Percentiles rank a stretch among this genome's conserved stretches.
phyloP scores from a whole-genome alignment of 805 yeast genomes.

The Alloascoidea hylecoeti region DNA sequence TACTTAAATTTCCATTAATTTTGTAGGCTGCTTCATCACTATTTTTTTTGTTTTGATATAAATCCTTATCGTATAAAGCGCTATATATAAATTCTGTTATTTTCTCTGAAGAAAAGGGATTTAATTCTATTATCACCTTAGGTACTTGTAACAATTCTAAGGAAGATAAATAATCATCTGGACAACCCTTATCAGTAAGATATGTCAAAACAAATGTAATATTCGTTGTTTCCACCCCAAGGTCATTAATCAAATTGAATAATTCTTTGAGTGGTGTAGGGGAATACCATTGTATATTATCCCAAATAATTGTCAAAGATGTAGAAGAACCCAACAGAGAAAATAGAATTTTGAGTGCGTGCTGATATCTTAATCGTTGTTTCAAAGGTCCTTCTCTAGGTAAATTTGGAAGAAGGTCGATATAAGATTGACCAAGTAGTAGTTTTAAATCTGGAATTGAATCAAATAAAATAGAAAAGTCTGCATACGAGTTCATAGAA shows the following conservation, averaged over 20 bases:
- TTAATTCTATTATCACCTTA: too few relatives aligned
- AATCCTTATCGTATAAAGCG: conserved; percentile 8
- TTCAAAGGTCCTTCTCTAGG: conserved; percentile 14
- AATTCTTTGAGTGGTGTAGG: conserved; percentile 14
- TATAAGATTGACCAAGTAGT: conserved; percentile 27
- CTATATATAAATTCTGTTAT: conserved; percentile 5
- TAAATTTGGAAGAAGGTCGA: conserved; percentile 12
- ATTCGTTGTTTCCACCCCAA: conserved; percentile 11
- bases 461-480: conserved; percentile 23
- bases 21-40: conserved; percentile 8
- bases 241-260: conserved; percentile 14
- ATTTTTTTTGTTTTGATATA: conserved; percentile 11
- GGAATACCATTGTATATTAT: conserved; percentile 32
- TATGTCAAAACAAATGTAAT: conserved; percentile 14
- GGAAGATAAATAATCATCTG: too few relatives aligned
- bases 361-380: conserved; percentile 25
- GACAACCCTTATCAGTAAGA: too few relatives aligned
- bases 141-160: too few relatives aligned
- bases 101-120: conserved; percentile 13
- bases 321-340: conserved; percentile 27
- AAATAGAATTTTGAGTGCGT: conserved; percentile 26
- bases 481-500: conserved; percentile 22
- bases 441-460: conserved; percentile 30
- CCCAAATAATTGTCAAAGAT: conserved; percentile 27
- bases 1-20: conserved; percentile 3